Base-by-base conservation (phyloP, 1,284 basidiomycete species). In the Phaffia rhodozyma region DNA sequence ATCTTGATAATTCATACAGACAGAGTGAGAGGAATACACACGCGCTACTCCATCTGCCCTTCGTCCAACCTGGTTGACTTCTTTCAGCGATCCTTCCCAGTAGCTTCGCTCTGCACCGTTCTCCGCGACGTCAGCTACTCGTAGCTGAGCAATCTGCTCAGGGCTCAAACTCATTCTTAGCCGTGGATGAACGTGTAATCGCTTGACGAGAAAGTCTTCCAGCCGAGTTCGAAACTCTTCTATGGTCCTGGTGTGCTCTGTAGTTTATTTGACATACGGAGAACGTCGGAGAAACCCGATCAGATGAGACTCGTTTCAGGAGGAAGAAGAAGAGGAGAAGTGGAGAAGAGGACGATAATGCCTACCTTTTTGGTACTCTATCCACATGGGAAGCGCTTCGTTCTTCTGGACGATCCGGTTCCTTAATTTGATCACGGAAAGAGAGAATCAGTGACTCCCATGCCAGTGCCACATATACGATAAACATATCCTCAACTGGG, bases 321-420 rank as follows among this genome's bases (percentile, higher is more conserved):
- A 43, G 16, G 38, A 43, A 11, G 16, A 34, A 34, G n/a, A n/a
- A n/a, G n/a, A n/a, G n/a, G n/a, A n/a, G n/a, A n/a, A n/a, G n/a
- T n/a, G n/a, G 38, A 43, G 38, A 16, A 43, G 13, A 43, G 38
- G 13, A 7, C 38, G 16, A 11, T 27, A 23, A 47, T 21, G 18
- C 32, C 11, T 20, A 47, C 54, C 61, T 29, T 57, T 29, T 20
- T 53, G 58, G 21, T 48, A 47, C 16, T 52, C 23, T 23, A 65
- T 65, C 63, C 63, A 65, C 9, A 50, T 34, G 0, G 63, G 63
- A 9, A 65, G 55, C 7, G 58, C 63, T 21, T 65, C 59, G 54
- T 65, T 56, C 7, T 34, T 16, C 29, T 65, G 52, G 21, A 65
- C 30, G 16, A 61, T 27, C 13, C 55, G 47, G 25, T 65, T 64